Base-by-base conservation (phyloP, 441 rosid species). In the Iberis amara region DNA sequence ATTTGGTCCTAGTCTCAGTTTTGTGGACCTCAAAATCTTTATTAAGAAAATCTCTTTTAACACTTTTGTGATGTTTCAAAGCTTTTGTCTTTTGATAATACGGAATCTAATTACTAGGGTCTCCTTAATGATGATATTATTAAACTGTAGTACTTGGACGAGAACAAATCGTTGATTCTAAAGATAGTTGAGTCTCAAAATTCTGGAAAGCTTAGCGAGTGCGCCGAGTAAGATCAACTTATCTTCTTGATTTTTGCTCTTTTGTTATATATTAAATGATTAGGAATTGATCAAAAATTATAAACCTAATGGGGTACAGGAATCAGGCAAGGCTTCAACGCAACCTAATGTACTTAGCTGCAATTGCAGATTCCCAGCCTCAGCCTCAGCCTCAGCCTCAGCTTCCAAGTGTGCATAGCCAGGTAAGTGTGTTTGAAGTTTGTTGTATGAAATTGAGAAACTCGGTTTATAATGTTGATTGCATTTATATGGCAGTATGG, bases 301-400 rank as follows among this genome's bases (percentile, higher is more conserved):
- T n/a, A n/a, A 55, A 51, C 28, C 9, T 39, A 12, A 45, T 67
- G n/a, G n/a, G n/a, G 2, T 18, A 39, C 79, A 90, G 98, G 78
- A 91, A 83, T 77, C 98, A 91, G 61, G 91, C 94, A 48, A 85
- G 83, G 82, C 84, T 91, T 35, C 98, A 91, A 78, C 73, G 89
- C 30, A 91, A 91, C 74, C 84, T 91, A 51, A 91, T 88, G 98
- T 91, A 88, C 76, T 70, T 91, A 59, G 98, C 96, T 63, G 98
- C 98, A 12, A 88, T 91, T 9, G 96, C 98, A n/a, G 96, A 91
- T 72, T 82, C 96, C 73, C 98, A 91, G 67, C 96, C 98, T 53
- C 98, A 82, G 48, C 87, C 89, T n/a, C n/a, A n/a, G n/a, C n/a
- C n/a, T n/a, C n/a, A n/a, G n/a, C n/a, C n/a, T n/a, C n/a, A n/a